Evolutionary conservation across 441 rosid genomes (phyloP).

Genomic region (Adansonia madagascariensis): DNA sequence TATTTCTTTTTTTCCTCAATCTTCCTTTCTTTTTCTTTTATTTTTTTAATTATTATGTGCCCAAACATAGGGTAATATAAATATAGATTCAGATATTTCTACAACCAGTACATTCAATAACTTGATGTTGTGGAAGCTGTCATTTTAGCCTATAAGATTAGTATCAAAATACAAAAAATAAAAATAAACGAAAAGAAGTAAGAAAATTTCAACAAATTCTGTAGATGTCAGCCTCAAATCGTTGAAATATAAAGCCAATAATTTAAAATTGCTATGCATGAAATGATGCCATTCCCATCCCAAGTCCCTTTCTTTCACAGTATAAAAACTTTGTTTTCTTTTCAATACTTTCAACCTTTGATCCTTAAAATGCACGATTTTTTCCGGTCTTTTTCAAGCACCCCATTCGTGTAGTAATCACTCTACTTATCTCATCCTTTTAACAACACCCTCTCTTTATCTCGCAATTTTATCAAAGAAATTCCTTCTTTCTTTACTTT

Average conservation of each 20-base stretch:
- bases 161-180: background rate
- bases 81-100: too few species aligned
- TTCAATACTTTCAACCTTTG: background rate
- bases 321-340: background rate
- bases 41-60: too few species aligned
- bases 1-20: too few species aligned
- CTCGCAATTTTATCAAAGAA: background rate
- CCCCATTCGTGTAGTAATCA: background rate
- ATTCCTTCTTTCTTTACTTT: too few species aligned
- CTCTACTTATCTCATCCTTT: conserved; percentile 10
- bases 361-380: background rate
- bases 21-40: too few species aligned
- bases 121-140: background rate
- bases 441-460: background rate
- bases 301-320: background rate
- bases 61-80: too few species aligned
- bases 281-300: too few species aligned
- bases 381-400: background rate
- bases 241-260: background rate
- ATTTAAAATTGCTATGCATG: too few species aligned
- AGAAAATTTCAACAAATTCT: background rate
- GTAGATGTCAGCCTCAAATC: background rate
- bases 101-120: too few species aligned
- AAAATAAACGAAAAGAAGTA: background rate
- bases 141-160: background rate